Conservation (phyloP, 192 early-diverging fungal genomes). For the Coemansia sp. region DNA sequence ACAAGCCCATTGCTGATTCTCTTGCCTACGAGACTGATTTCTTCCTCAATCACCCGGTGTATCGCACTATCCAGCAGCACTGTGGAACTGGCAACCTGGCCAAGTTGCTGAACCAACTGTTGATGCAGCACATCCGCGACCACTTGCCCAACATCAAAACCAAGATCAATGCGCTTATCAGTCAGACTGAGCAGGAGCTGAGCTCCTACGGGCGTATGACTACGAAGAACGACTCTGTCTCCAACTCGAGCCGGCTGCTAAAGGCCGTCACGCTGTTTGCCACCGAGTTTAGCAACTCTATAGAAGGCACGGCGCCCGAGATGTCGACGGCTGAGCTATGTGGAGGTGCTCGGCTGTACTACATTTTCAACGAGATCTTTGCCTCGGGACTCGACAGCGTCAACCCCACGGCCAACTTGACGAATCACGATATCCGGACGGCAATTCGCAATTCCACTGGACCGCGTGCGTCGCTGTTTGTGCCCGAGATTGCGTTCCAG, state of each 20-base stretch:
- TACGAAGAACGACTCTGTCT: constrained; percentile 19
- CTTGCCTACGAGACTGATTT: constrained; percentile 68
- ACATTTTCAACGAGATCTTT: constrained; percentile 82
- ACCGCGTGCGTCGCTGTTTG: constrained; percentile 78
- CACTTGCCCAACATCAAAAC: constrained; percentile 77
- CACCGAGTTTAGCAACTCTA: constrained; percentile 74
- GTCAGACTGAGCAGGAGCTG: constrained; percentile 78
- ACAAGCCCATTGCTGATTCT: constrained; percentile 74
- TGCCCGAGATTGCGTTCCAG: constrained; percentile 86
- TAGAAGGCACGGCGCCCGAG: constrained; percentile 73
- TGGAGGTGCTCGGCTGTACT: constrained; percentile 82
- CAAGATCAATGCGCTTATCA: constrained; percentile 73
- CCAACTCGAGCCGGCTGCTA: constrained; percentile 60
- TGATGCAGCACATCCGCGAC: constrained; percentile 81
- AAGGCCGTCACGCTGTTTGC: constrained; percentile 77
- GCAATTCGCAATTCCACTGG: constrained; percentile 86
- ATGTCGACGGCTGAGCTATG: constrained; percentile 79
- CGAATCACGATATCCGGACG: constrained; percentile 73
- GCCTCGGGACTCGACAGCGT: constrained; percentile 73
- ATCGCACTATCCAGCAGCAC: constrained; percentile 68
- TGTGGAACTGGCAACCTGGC: constrained; percentile 75
- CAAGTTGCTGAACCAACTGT: constrained; percentile 71
- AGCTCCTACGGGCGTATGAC: constrained; percentile 64
- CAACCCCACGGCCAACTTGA: constrained; percentile 70
- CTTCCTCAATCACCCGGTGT: constrained; percentile 73